Evolutionary conservation across 768 basidiomycete genomes (phyloP).

Genomic region (Tylopilus plumbeoviolaceoides): DNA sequence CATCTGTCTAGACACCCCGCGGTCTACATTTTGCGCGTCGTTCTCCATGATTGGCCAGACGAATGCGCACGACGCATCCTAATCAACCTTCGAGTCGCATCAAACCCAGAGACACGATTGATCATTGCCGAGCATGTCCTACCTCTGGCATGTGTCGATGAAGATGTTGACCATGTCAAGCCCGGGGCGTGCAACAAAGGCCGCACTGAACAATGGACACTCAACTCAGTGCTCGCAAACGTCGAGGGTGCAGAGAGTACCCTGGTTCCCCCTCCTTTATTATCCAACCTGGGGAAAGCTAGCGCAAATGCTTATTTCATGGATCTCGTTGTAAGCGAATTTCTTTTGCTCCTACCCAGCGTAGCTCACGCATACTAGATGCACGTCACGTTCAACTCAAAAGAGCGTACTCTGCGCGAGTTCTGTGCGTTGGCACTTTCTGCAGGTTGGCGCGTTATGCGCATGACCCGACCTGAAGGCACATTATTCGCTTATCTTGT

Average conservation of each 20-base stretch:
- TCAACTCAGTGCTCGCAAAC: constrained; percentile 32
- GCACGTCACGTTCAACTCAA: constrained; percentile 63
- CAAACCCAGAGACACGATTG: constrained; percentile 45
- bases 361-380: constrained; percentile 41
- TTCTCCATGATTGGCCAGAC: constrained; percentile 81
- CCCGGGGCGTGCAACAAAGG: constrained; percentile 5
- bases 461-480: constrained; percentile 54
- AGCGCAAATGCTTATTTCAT: constrained; percentile 64
- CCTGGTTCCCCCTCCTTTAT: constrained; percentile 57
- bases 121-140: constrained; percentile 71
- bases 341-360: not conserved
- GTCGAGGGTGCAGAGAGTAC: constrained; percentile 51
- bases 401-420: constrained; percentile 69
- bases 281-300: constrained; percentile 71
- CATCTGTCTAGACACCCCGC: constrained; percentile 41
- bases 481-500: constrained; percentile 70
- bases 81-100: constrained; percentile 39
- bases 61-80: constrained; percentile 44
- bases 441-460: constrained; percentile 59
- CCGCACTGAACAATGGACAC: constrained; percentile 23
- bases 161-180: constrained; percentile 12
- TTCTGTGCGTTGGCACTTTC: constrained; percentile 48
- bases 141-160: constrained; percentile 65
- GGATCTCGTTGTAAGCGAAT: constrained; percentile 55
- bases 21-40: constrained; percentile 66